phyloP scores from a whole-genome alignment of 2,329 filamentous ascomycete species.

The Sarocladiaceae sp. region DNA sequence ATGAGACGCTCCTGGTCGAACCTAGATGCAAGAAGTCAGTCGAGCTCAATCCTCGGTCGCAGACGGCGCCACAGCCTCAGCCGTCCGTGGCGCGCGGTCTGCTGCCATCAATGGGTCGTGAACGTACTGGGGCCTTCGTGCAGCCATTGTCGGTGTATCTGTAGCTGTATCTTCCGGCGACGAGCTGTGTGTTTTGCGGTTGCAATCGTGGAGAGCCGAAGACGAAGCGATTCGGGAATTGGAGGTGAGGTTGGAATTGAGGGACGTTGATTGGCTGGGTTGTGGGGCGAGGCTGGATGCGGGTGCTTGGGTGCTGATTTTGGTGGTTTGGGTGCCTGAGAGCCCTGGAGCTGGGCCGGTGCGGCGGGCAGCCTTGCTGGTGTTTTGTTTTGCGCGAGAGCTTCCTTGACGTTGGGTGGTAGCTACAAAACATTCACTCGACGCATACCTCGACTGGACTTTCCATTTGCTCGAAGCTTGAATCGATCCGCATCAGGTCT shows the following conservation, averaged over 20 bases:
- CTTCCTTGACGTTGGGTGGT: background rate
- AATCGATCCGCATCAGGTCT: background rate
- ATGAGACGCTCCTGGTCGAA: conserved; percentile 93
- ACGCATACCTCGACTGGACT: background rate
- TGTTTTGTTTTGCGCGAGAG: conserved; percentile 12
- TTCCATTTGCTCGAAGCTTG: background rate
- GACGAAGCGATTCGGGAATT: conserved; percentile 24
- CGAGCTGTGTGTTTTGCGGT: conserved; percentile 23
- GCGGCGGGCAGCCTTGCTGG: conserved; percentile 5
- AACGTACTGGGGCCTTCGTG: conserved; percentile 39
- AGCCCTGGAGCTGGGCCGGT: background rate
- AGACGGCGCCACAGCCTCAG: conserved; percentile 12
- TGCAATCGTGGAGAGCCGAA: conserved; percentile 21
- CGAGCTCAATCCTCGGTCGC: conserved; percentile 1
- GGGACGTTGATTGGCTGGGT: conserved; percentile 30
- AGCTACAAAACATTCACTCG: background rate
- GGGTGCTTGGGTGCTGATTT: conserved; percentile 11
- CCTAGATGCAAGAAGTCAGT: conserved; percentile 42
- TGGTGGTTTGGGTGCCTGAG: background rate
- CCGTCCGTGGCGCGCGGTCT: background rate
- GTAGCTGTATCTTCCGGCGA: conserved; percentile 3
- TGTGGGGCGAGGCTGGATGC: conserved; percentile 25
- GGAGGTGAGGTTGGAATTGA: conserved; percentile 37
- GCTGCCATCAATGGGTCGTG: conserved; percentile 13
- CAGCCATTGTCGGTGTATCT: conserved; percentile 31